Percentiles rank a stretch among this genome's conserved stretches.
Conservation (phyloP, 2,329 filamentous ascomycete genomes). For the Hortaea werneckii region DNA sequence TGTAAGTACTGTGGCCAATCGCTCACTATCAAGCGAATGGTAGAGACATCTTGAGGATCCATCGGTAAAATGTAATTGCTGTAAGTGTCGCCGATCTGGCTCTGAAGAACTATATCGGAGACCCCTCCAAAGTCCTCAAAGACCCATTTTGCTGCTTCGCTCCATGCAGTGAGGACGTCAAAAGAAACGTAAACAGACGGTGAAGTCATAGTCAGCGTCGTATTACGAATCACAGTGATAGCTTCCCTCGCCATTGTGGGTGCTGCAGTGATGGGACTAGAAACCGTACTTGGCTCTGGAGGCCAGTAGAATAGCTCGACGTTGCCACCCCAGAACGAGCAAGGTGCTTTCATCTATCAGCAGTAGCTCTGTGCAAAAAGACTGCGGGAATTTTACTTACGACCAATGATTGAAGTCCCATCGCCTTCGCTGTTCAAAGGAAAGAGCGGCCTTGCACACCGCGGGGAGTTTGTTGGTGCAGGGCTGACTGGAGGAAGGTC, state of each 20-base stretch:
- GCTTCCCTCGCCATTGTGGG: not conserved
- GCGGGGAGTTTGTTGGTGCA: not conserved
- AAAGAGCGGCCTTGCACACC: not conserved
- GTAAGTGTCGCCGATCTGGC: not conserved
- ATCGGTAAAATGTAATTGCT: not conserved
- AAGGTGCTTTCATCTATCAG: not conserved
- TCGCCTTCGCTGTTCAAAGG: not conserved
- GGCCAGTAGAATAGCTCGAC: not conserved
- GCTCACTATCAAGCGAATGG: not conserved
- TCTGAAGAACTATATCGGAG: not conserved
- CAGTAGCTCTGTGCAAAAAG: not conserved
- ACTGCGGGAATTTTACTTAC: not conserved
- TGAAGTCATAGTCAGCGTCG: not conserved
- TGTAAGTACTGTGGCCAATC: not conserved
- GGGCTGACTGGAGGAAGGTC: not conserved
- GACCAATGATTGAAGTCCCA: not conserved
- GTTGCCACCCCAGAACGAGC: constrained; percentile 1
- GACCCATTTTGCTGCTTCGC: not conserved
- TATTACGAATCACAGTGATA: not conserved
- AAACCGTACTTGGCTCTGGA: not conserved
- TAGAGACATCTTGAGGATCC: not conserved
- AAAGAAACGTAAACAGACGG: not conserved
- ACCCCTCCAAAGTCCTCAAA: not conserved
- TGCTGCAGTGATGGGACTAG: not conserved
- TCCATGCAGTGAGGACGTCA: not conserved